Conservation (phyloP, 177 flowering plant genomes). For the Vitis hybrid region DNA sequence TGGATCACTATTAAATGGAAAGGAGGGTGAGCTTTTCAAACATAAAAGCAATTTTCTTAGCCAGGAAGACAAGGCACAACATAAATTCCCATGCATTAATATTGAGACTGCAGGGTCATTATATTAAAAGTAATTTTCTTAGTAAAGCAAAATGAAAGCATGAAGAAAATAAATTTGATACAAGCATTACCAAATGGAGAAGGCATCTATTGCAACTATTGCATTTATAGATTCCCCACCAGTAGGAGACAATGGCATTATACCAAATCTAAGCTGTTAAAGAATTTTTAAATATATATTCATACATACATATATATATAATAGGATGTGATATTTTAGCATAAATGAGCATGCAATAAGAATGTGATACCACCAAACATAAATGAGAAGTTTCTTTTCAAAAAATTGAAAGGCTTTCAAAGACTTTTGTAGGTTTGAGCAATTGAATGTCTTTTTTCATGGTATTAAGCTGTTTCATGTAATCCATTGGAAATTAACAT, state of each 20-base stretch:
- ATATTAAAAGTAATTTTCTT: background rate
- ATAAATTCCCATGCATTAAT: conserved; percentile 49
- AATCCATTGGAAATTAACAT: no score
- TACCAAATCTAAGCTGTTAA: conserved; percentile 60
- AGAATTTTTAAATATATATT: background rate
- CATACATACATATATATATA: background rate
- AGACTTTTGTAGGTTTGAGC: no score
- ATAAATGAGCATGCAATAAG: no score
- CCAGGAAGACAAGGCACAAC: conserved; percentile 53
- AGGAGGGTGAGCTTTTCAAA: no score
- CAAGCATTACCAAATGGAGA: conserved; percentile 57
- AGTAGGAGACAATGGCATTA: conserved; percentile 48
- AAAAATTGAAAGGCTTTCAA: no score
- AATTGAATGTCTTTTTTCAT: no score
- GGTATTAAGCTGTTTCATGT: no score
- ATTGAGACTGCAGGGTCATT: conserved; percentile 48
- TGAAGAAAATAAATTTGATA: background rate
- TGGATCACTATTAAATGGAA: background rate
- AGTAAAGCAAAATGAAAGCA: background rate
- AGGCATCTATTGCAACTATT: conserved; percentile 41
- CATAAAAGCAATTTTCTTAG: no score
- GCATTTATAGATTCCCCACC: conserved; percentile 59
- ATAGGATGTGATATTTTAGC: no score
- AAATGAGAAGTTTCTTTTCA: no score
- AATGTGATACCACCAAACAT: no score